These are phyloP conservation scores for Haberlea rhodopensis DNA, from an alignment of 257 asterid genomes.

Conservation along the genomic window DNA sequence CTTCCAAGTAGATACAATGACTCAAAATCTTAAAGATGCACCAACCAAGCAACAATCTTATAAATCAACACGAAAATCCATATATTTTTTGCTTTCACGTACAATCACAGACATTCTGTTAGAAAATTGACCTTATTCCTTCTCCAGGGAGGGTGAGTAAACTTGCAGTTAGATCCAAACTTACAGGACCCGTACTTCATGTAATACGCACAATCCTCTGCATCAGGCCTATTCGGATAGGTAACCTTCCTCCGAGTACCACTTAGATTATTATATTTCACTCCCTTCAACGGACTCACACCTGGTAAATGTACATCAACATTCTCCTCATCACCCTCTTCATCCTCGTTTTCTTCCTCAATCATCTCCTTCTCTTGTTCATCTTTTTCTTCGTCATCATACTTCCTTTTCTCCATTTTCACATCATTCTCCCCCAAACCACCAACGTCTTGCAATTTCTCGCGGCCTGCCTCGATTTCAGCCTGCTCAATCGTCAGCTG, in stretches of 20 bases:
- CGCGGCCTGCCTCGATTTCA: slow-evolving; percentile 33
- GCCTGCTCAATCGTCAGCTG: slow-evolving; percentile 39
- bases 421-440: slow-evolving; percentile 13
- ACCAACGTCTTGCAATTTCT: slow-evolving; percentile 9
- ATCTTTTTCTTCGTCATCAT: slow-evolving; percentile 11
- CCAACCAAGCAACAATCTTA: background rate
- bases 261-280: slow-evolving; percentile 19
- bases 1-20: background rate
- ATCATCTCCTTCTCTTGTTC: slow-evolving; percentile 21
- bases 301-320: slow-evolving; percentile 24
- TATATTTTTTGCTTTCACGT: background rate
- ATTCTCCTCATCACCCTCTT: slow-evolving; percentile 28
- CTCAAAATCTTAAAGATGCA: background rate
- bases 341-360: slow-evolving; percentile 26
- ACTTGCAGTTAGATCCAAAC: slow-evolving; percentile 83
- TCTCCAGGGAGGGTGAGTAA: slow-evolving; percentile 77
- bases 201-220: slow-evolving; percentile 77
- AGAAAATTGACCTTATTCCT: slow-evolving; percentile 55
- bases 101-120: background rate
- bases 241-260: slow-evolving; percentile 31
- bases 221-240: slow-evolving; percentile 83
- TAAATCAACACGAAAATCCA: background rate
- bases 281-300: slow-evolving; percentile 20
- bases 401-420: slow-evolving; percentile 15
- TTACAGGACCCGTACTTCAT: slow-evolving; percentile 79